A percentile compares a stretch with the other conserved stretches of the same genome.
phyloP scores from a whole-genome alignment of 306 rosid species.

The Cucurbita argyrosperma region DNA sequence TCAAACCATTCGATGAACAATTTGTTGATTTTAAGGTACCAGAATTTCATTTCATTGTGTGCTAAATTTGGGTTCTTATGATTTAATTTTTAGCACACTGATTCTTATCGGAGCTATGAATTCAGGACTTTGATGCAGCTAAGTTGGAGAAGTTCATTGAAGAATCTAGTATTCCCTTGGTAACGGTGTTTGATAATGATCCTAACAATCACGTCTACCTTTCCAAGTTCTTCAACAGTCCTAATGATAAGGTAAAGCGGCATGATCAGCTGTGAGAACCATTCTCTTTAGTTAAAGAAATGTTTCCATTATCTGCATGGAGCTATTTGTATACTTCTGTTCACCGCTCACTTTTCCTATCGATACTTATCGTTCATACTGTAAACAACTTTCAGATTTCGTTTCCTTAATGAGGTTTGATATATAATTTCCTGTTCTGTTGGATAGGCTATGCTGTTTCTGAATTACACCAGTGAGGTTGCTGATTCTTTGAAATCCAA shows the following conservation, averaged over 20 bases:
- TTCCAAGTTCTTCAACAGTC: slow-evolving; percentile 44
- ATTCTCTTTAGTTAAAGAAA: background rate
- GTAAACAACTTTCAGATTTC: background rate
- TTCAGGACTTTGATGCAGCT: slow-evolving; percentile 58
- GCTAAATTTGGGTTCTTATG: background rate
- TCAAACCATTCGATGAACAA: slow-evolving; percentile 92
- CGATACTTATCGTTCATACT: background rate
- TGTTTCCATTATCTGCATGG: background rate
- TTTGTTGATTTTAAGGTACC: slow-evolving; percentile 67
- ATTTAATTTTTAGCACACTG: background rate
- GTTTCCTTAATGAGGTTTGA: background rate
- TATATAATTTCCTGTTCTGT: slow-evolving; percentile 10
- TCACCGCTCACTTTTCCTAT: background rate
- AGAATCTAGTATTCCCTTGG: slow-evolving; percentile 39
- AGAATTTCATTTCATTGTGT: background rate
- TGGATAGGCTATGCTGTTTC: slow-evolving; percentile 78
- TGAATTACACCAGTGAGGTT: slow-evolving; percentile 42
- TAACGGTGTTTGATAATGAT: slow-evolving; percentile 57
- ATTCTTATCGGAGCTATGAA: slow-evolving; percentile 3
- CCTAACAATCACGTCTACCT: slow-evolving; percentile 58
- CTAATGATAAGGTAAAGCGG: slow-evolving; percentile 45
- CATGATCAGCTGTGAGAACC: background rate
- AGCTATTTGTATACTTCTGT: background rate
- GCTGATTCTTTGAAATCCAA: slow-evolving; percentile 52
- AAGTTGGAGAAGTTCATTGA: slow-evolving; percentile 63